These are phyloP conservation scores for Ophiostoma sp. DNA, from an alignment of 2,329 filamentous ascomycete genomes.

Conservation along the genomic window DNA sequence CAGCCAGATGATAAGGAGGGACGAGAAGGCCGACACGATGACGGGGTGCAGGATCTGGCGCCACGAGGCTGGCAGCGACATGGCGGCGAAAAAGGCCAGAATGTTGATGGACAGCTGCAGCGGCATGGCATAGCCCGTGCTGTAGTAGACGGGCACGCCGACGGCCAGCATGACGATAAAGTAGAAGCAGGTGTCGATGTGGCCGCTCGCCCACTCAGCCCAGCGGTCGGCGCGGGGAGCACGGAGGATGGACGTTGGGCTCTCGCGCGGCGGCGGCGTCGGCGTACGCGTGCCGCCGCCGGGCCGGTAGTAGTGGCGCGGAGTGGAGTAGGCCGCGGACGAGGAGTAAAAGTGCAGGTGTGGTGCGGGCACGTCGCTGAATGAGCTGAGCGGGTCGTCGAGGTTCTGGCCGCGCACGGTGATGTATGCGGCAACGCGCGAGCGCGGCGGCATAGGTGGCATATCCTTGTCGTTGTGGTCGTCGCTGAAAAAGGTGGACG, in stretches of 20 bases:
- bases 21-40: slow-evolving; percentile 49
- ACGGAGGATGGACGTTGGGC: slow-evolving; percentile 35
- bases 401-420: slow-evolving; percentile 28
- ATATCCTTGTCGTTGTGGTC: slow-evolving; percentile 10
- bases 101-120: slow-evolving; percentile 45
- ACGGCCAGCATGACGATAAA: slow-evolving; percentile 43
- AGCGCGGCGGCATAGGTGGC: slow-evolving; percentile 22
- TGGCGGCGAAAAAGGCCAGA: slow-evolving; percentile 48
- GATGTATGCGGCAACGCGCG: slow-evolving; percentile 27
- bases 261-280: slow-evolving; percentile 29
- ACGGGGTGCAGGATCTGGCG: slow-evolving; percentile 54
- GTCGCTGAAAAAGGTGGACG: slow-evolving; percentile 22
- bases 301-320: not conserved
- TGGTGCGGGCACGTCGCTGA: slow-evolving; percentile 23
- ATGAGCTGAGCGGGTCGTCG: slow-evolving; percentile 29
- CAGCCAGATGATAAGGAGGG: slow-evolving; percentile 49
- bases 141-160: slow-evolving; percentile 52
- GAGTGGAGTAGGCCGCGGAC: not conserved
- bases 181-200: slow-evolving; percentile 46
- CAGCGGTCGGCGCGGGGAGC: slow-evolving; percentile 46
- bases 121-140: slow-evolving; percentile 48
- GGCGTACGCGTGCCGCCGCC: not conserved
- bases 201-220: slow-evolving; percentile 43
- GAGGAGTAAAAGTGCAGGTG: slow-evolving; percentile 26
- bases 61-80: slow-evolving; percentile 46